Percentiles rank a stretch among this genome's conserved stretches.
Conservation (phyloP, 352 stramenopile species). For the Phytophthora foliorum region DNA sequence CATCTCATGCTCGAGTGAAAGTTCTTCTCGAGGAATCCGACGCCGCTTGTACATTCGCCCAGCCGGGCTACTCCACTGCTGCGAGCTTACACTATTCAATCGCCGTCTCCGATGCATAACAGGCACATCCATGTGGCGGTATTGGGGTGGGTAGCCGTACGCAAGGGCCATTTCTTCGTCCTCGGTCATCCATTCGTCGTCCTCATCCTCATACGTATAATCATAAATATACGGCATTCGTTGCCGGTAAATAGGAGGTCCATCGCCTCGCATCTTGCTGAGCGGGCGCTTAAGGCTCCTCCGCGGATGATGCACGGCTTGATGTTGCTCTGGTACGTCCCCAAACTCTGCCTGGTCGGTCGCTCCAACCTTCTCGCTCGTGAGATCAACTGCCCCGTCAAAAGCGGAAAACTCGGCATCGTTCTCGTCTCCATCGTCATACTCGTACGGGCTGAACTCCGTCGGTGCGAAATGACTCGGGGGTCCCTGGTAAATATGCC, state of each 20-base stretch:
- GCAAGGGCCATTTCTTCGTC: constrained; percentile 36
- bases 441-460: constrained; percentile 29
- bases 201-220: constrained; percentile 41
- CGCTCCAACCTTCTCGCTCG: constrained; percentile 20
- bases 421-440: constrained; percentile 17
- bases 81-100: constrained; percentile 35
- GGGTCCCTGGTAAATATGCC: constrained; percentile 29
- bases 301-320: constrained; percentile 26
- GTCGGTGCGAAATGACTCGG: constrained; percentile 19
- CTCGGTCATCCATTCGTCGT: constrained; percentile 49
- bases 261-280: constrained; percentile 28
- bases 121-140: constrained; percentile 26
- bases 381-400: constrained; percentile 25
- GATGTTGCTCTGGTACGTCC: constrained; percentile 17
- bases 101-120: constrained; percentile 27
- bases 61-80: constrained; percentile 30
- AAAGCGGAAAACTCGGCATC: constrained; percentile 15
- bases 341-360: constrained; percentile 15
- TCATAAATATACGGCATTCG: constrained; percentile 49
- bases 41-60: constrained; percentile 39
- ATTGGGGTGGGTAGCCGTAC: constrained; percentile 35
- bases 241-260: constrained; percentile 40
- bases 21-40: constrained; percentile 21
- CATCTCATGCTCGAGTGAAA: constrained; percentile 16
- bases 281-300: constrained; percentile 38